phyloP scores from a whole-genome alignment of 2,329 filamentous ascomycete species.

The Lachnum nothofagi region DNA sequence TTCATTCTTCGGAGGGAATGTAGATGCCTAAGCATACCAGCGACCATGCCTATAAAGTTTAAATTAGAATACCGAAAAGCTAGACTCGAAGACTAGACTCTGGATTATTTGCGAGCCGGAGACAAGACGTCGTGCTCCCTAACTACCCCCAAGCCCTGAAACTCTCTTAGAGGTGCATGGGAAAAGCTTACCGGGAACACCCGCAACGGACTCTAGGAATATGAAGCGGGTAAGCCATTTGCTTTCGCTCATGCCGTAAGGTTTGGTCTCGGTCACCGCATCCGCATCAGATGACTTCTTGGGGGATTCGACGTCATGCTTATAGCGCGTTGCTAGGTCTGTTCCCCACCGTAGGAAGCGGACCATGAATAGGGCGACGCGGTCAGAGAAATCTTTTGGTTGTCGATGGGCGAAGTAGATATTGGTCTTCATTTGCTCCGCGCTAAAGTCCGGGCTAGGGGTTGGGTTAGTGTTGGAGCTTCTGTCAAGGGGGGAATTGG shows the following conservation, averaged over 20 bases:
- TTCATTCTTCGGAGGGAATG: conserved; percentile 78
- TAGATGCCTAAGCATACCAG: conserved; percentile 86
- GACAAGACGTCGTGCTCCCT: no score
- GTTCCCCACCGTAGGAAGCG: conserved; percentile 72
- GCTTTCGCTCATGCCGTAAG: conserved; percentile 68
- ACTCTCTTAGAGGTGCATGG: no score
- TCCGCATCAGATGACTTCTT: conserved; percentile 41
- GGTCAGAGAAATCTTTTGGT: conserved; percentile 69
- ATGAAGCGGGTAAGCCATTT: conserved; percentile 90
- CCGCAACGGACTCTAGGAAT: conserved; percentile 91
- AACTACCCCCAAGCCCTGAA: no score
- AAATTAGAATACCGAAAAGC: no score
- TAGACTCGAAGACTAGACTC: no score
- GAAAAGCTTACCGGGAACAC: no score
- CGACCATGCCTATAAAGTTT: conserved; percentile 97
- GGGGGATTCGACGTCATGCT: conserved; percentile 55
- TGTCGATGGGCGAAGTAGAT: conserved; percentile 73
- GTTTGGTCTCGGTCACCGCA: conserved; percentile 43
- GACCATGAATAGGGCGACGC: conserved; percentile 71
- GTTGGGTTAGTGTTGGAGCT: conserved; percentile 1
- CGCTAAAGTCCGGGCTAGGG: conserved; percentile 50
- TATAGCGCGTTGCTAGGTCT: conserved; percentile 75
- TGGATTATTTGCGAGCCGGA: no score
- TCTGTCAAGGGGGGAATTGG: neutral
- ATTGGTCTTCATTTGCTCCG: conserved; percentile 67